phyloP scores from a whole-genome alignment of 2,329 filamentous ascomycete genomes.

The Venturiaceae sp. region DNA sequence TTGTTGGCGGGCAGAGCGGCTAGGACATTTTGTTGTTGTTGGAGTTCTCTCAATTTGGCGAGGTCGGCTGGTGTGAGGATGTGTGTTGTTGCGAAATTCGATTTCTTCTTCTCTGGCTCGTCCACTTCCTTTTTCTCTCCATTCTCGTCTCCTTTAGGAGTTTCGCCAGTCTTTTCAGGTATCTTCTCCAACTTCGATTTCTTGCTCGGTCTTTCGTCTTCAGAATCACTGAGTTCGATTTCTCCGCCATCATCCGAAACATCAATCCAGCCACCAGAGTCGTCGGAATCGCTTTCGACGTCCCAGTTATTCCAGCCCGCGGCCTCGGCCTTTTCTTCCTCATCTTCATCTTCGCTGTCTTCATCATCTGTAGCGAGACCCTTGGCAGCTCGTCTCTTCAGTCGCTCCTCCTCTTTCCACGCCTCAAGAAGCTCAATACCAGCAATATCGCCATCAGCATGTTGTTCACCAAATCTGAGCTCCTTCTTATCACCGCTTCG shows the following conservation, averaged over 20 bases:
- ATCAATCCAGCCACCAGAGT: constrained; percentile 87
- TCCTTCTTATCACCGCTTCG: constrained; percentile 66
- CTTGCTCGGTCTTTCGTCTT: constrained; percentile 61
- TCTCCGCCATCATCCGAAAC: constrained; percentile 73
- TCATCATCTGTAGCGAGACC: constrained; percentile 54
- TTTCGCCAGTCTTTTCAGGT: constrained; percentile 25
- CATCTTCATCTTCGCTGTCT: constrained; percentile 50
- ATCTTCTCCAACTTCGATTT: constrained; percentile 48
- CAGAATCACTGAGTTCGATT: constrained; percentile 62
- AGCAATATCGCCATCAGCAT: constrained; percentile 74
- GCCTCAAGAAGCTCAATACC: constrained; percentile 83
- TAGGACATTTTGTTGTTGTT: constrained; percentile 61
- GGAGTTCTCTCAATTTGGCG: constrained; percentile 86
- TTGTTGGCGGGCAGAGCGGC: constrained; percentile 42
- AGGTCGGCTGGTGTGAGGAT: constrained; percentile 94
- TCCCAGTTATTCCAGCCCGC: constrained; percentile 49
- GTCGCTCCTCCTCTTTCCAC: constrained; percentile 86
- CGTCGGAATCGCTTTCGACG: constrained; percentile 52
- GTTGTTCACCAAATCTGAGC: constrained; percentile 73
- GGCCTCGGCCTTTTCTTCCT: constrained; percentile 47
- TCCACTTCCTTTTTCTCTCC: constrained; percentile 22
- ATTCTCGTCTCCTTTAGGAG: not conserved
- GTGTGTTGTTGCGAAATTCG: constrained; percentile 79
- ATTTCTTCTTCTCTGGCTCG: constrained; percentile 27
- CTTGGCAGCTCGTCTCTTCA: constrained; percentile 59